These are phyloP conservation scores for Vigna reflexopilosa DNA, from an alignment of 306 rosid species.

Conservation along the genomic window DNA sequence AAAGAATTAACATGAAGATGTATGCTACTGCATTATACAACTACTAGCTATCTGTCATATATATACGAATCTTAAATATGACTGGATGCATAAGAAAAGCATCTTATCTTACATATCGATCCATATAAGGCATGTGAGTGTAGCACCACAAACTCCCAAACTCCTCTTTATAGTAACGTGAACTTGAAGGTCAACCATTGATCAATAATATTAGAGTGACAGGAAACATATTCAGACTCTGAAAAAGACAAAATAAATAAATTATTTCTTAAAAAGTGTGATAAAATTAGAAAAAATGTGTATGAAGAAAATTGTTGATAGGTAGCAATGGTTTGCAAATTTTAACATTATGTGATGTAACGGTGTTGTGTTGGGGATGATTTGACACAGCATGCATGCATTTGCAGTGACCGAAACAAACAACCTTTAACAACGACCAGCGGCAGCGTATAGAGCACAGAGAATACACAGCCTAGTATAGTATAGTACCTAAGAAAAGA, in stretches of 20 bases:
- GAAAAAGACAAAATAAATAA: neutral
- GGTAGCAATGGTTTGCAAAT: neutral
- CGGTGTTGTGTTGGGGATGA: neutral
- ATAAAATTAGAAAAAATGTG: no score
- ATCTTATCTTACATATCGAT: neutral
- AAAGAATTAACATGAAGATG: no score
- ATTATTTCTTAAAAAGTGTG: no score
- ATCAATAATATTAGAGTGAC: neutral
- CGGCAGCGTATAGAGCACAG: slow-evolving; percentile 40
- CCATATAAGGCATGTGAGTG: neutral
- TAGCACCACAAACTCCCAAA: no score
- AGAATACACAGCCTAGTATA: slow-evolving; percentile 23
- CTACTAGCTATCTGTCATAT: no score
- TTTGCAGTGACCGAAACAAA: slow-evolving; percentile 23
- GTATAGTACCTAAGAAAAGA: neutral
- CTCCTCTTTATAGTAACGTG: slow-evolving; percentile 11
- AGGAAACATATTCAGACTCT: neutral
- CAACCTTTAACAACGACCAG: slow-evolving; percentile 10
- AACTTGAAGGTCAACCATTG: neutral
- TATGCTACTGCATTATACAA: no score
- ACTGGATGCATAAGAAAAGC: neutral
- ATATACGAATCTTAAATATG: neutral
- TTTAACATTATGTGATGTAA: no score
- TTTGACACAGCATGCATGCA: slow-evolving; percentile 33
- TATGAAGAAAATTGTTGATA: neutral